These are phyloP conservation scores for Achaetomium macrosporum DNA, from an alignment of 2,329 filamentous ascomycete genomes.

Conservation along the genomic window DNA sequence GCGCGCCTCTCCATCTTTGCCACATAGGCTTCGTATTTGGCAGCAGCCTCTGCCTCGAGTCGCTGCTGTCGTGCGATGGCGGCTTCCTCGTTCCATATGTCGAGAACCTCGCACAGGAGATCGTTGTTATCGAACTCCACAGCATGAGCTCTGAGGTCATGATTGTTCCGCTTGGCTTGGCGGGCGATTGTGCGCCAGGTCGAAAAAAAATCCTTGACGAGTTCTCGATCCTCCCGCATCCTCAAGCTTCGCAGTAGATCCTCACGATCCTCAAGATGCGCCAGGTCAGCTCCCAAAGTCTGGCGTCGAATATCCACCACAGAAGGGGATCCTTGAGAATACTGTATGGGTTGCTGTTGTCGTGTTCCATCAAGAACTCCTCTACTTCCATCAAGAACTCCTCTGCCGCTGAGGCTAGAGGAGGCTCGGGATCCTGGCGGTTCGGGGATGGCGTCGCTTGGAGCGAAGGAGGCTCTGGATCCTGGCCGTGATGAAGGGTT, in stretches of 20 bases:
- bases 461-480: constrained; percentile 7
- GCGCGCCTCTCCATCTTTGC: constrained; percentile 52
- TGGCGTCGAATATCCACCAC: not conserved
- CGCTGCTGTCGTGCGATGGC: constrained; percentile 6
- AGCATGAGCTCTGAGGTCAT: constrained; percentile 7
- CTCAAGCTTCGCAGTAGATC: constrained; percentile 19
- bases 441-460: constrained; percentile 4
- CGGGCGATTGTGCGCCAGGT: constrained; percentile 14
- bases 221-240: constrained; percentile 6
- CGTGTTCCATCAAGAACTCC: not conserved
- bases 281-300: not conserved
- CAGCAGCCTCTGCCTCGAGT: constrained; percentile 13
- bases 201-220: constrained; percentile 12
- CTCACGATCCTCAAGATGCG: constrained; percentile 19
- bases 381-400: not conserved
- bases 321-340: not conserved
- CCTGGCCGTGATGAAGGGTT: constrained; percentile 12
- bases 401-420: not conserved
- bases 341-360: not conserved
- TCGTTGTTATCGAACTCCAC: constrained; percentile 21
- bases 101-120: constrained; percentile 20
- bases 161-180: constrained; percentile 9
- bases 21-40: constrained; percentile 27
- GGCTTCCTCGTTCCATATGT: constrained; percentile 22
- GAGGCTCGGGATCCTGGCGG: not conserved